Evolutionary conservation across 257 asterid species (phyloP), one percentile per base, ranked within the genome.

Genomic region (Leonotis leonurus): DNA sequence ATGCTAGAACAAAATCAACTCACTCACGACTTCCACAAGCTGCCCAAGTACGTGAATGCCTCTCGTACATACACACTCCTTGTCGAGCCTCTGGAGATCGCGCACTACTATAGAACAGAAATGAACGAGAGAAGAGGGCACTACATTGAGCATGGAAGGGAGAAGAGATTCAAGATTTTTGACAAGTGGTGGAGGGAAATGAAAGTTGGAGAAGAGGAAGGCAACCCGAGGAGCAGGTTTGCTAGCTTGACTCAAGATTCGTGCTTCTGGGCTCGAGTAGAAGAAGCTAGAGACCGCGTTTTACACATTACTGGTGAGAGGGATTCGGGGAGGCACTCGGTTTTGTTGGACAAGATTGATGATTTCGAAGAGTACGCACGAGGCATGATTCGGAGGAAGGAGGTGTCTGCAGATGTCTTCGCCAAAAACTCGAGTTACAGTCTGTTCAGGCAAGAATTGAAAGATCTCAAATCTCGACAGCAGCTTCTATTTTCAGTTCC

Each of bases 31-130:
- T 90, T 90, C 52, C 93, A 81, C 72, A 83, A 75, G 77, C 73
- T 74, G 61, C 26, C 73, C 3, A 87, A 88, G 75, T 90, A 92
- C 66, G 87, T 87, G 36, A 78, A 80, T 39, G 89, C 88, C 5
- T 75, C 96, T 24, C 90, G 83, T 0, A 80, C 60, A 70, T 90
- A 90, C 81, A 83, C 74, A 51, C 95, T 85, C 62, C 84, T 90
- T 0, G 94, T 90, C 3, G 97, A 90, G 76, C 97, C 97, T 27
- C 82, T 90, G 51, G 97, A 90, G 48, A 87, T 90, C 1, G 96
- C 97, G 5, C 94, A 87, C 44, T 90, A 90, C 66, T 90, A 90
- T 48, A 77, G 80, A 41, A 73, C 39, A 0, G 71, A 80, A 36
- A 77, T 75, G 86, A 96, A 90, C 57, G 76, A 65, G 76, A 74